Percentiles rank a stretch among this genome's conserved stretches.
Conservation (phyloP, 495 filamentous ascomycete species). For the Penicillium antarcticum region DNA sequence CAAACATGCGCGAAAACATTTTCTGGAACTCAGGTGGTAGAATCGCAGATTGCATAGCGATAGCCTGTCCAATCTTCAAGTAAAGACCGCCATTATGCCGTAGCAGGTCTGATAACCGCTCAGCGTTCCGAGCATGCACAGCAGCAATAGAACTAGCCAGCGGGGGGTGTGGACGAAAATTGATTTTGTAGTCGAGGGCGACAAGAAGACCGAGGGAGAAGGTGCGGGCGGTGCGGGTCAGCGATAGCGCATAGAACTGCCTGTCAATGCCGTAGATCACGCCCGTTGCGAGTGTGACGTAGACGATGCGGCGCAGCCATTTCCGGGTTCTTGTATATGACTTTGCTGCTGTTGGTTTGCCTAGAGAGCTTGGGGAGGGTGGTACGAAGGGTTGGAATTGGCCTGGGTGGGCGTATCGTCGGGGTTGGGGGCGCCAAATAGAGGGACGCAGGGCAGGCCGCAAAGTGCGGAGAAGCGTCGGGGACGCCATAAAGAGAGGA, state of each 20-base stretch:
- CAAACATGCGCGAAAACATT: conserved; percentile 96
- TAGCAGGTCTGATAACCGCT: conserved; percentile 75
- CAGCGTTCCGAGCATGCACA: conserved; percentile 77
- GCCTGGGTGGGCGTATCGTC: conserved; percentile 28
- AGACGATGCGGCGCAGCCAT: conserved; percentile 72
- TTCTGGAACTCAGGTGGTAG: conserved; percentile 89
- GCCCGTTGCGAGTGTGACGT: conserved; percentile 57
- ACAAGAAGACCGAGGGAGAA: conserved; percentile 77
- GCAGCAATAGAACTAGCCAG: conserved; percentile 62
- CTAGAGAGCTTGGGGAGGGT: conserved; percentile 75
- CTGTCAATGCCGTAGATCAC: conserved; percentile 64
- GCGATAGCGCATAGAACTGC: conserved; percentile 69
- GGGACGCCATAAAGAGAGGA: conserved; percentile 21
- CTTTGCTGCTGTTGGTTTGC: conserved; percentile 64
- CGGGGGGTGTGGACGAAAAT: conserved; percentile 78
- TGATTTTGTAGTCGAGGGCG: conserved; percentile 92
- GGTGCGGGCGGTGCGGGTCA: conserved; percentile 78
- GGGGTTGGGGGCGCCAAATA: conserved; percentile 9
- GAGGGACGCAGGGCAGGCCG: conserved; percentile 14
- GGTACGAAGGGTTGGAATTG: conserved; percentile 71
- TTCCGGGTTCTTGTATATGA: conserved; percentile 62
- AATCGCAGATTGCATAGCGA: conserved; percentile 95
- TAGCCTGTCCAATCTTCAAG: conserved; percentile 96
- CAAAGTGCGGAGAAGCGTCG: conserved; percentile 26
- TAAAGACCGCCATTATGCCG: conserved; percentile 88